Conservation (phyloP, 1,284 basidiomycete species). For the Rhodofomes roseus region DNA sequence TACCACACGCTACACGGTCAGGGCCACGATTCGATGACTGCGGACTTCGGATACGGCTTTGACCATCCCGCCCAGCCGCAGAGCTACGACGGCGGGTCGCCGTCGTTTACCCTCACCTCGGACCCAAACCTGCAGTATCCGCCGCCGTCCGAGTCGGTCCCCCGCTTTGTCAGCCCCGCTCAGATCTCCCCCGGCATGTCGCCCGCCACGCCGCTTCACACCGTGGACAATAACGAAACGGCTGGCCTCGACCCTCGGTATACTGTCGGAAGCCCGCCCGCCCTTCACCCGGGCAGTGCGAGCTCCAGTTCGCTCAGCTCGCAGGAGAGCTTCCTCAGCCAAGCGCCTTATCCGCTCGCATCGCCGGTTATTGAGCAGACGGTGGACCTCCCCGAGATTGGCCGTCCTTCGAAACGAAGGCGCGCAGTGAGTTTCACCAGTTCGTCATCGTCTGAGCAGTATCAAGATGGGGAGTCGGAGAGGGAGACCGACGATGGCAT, state of each 20-base stretch:
- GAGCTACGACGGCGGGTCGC: conserved; percentile 11
- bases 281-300: conserved; percentile 2
- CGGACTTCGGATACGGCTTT: conserved; percentile 14
- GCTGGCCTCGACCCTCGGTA: conserved; percentile 22
- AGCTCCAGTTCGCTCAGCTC: conserved; percentile 10
- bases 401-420: conserved; percentile 14
- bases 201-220: conserved; percentile 17
- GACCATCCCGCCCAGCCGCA: conserved; percentile 9
- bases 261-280: conserved; percentile 10
- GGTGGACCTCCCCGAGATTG: not conserved
- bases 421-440: conserved; percentile 22
- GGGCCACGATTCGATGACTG: conserved; percentile 3
- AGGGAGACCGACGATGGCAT: conserved; percentile 24
- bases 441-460: conserved; percentile 12
- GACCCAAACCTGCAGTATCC: conserved; percentile 15
- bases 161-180: conserved; percentile 24
- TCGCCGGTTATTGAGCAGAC: conserved; percentile 19
- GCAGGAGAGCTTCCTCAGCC: conserved; percentile 13
- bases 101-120: conserved; percentile 15
- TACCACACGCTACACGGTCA: conserved; percentile 10
- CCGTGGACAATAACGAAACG: conserved; percentile 8
- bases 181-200: conserved; percentile 27
- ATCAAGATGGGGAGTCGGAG: conserved; percentile 25
- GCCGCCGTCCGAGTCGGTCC: conserved; percentile 13
- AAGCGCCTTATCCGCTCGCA: conserved; percentile 12